Evolutionary conservation across 148 eudicot genomes (phyloP), one percentile per base, ranked within the genome.

Genomic region (Dysphania ambrosioides): DNA sequence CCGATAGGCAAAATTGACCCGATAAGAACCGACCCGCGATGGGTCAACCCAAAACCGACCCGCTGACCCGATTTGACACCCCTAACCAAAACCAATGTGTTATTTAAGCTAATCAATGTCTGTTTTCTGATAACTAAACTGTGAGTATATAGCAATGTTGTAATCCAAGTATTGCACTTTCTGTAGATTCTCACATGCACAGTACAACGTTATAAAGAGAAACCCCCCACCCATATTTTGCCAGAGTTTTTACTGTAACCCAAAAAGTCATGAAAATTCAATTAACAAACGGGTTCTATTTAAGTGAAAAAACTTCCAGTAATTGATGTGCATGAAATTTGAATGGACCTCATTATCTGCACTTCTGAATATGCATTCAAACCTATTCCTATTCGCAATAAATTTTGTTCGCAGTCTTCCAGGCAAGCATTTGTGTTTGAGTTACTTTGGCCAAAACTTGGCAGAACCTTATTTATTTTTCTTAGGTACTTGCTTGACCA

Each of bases 291-390:
- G 30, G 7, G 7, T 21, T n/a, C 42, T 32, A 13, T 19, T 64
- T 19, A 65, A 65, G 9, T 21, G 47, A 65, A 36, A 34, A 13
- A 63, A 18, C 10, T 21, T 21, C 38, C 5, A 3, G 47, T n/a
- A 8, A 31, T 29, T 18, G 60, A 18, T 16, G 15, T 70, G 72
- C 72, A 70, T 49, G 72, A 18, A 70, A 70, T 47, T 24, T 70
- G 24, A 47, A 49, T 51, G 72, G 72, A 68, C 40, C 36, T 70
- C 7, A 69, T 29, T 29, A 47, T 51, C 60, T 27, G 38, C 26
- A 49, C 6, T 18, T 49, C 26, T 51, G 72, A 51, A 70, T 16
- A 13, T 70, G 72, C 60, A 70, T 49, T 72, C 24, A 57, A 72
- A 26, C 18, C 63, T 21, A 51, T 10, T 9, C 4, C 27, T 11